These are phyloP conservation scores for Pittosporum tobira DNA, from an alignment of 129 eudicot genomes.

Conservation along the genomic window DNA sequence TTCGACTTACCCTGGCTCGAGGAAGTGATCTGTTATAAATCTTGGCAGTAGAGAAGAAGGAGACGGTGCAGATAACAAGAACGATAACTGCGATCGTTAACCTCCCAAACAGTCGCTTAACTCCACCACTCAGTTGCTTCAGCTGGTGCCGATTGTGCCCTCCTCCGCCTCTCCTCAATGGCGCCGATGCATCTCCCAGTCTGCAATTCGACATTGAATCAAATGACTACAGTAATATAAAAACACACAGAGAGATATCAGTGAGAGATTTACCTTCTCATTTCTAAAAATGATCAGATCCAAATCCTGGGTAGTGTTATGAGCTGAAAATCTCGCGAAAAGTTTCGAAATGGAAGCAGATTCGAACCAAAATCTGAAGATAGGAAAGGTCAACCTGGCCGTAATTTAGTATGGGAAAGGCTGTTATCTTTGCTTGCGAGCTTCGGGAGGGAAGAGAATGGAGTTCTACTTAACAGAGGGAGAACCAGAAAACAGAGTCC, in stretches of 20 bases:
- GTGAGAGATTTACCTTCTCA: not conserved
- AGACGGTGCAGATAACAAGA: constrained; percentile 43
- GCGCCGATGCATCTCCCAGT: constrained; percentile 27
- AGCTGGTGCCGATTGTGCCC: constrained; percentile 44
- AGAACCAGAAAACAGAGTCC: too few species aligned
- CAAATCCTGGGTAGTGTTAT: too few species aligned
- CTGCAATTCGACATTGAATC: constrained; percentile 8
- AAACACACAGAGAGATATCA: not conserved
- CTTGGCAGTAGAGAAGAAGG: constrained; percentile 37
- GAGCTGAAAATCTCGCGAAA: too few species aligned
- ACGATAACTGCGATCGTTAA: constrained; percentile 39
- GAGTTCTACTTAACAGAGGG: too few species aligned
- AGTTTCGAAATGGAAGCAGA: too few species aligned
- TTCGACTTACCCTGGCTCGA: constrained; percentile 37
- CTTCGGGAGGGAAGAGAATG: too few species aligned
- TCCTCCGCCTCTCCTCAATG: constrained; percentile 23
- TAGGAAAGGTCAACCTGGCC: too few species aligned
- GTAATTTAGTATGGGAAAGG: too few species aligned
- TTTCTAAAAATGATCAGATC: not conserved
- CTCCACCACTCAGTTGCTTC: constrained; percentile 42
- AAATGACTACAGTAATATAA: not conserved
- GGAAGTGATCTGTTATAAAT: constrained; percentile 23
- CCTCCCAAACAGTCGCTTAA: constrained; percentile 47
- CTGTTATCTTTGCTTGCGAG: too few species aligned
- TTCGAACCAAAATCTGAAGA: too few species aligned